These are phyloP conservation scores for Polyporus arcularius DNA, from an alignment of 768 basidiomycete species.

Conservation along the genomic window DNA sequence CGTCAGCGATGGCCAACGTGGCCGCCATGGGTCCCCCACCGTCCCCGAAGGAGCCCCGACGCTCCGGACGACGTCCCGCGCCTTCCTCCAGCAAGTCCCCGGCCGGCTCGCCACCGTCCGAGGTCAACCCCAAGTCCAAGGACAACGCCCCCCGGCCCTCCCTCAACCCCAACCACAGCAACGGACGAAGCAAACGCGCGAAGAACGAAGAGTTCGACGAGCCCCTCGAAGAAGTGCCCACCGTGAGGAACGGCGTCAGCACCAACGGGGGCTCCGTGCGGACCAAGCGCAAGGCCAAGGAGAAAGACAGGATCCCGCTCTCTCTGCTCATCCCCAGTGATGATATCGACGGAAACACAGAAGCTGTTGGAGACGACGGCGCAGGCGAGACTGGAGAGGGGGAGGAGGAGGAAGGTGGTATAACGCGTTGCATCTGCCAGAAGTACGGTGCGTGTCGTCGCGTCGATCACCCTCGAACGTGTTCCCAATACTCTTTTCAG, in stretches of 20 bases:
- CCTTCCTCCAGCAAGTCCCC: conserved; percentile 73
- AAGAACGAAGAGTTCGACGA: conserved; percentile 80
- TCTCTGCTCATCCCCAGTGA: conserved; percentile 30
- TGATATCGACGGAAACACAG: conserved; percentile 28
- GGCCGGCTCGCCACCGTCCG: conserved; percentile 58
- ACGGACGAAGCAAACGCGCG: conserved; percentile 52
- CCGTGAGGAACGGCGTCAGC: conserved; percentile 39
- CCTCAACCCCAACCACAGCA: conserved; percentile 27
- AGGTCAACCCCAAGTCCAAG: conserved; percentile 36
- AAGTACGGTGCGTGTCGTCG: conserved; percentile 60
- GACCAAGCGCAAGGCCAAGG: conserved; percentile 65
- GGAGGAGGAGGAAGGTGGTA: conserved; percentile 56
- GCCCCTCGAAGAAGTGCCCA: conserved; percentile 48
- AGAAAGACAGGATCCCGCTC: conserved; percentile 49
- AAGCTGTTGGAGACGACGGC: conserved; percentile 38
- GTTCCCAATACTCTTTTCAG: conserved; percentile 33
- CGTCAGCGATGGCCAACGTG: conserved; percentile 54
- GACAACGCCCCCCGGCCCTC: conserved; percentile 27
- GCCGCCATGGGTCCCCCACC: conserved; percentile 76
- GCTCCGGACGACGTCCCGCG: conserved; percentile 75
- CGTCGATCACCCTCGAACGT: conserved; percentile 18
- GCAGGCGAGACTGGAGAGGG: conserved; percentile 48
- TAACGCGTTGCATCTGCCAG: conserved; percentile 87
- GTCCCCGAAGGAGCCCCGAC: conserved; percentile 75
- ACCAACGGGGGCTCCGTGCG: conserved; percentile 41